phyloP scores from a whole-genome alignment of 768 basidiomycete genomes.

The Leucogyrophana mollusca region DNA sequence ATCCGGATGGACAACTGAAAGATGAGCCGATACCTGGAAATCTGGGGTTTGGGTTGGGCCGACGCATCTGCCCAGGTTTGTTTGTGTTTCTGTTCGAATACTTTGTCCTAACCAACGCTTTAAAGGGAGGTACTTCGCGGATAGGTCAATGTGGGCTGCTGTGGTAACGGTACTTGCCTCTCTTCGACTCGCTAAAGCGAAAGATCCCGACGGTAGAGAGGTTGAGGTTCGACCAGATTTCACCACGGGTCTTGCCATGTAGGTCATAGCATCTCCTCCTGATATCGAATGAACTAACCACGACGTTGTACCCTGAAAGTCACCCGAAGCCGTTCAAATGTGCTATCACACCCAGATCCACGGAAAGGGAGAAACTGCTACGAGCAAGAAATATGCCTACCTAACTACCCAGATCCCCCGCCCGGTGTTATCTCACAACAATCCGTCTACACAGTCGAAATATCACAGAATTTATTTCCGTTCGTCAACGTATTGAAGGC shows the following conservation, averaged over 20 bases:
- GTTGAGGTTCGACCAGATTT: constrained; percentile 27
- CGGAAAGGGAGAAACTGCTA: constrained; percentile 15
- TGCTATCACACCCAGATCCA: constrained; percentile 26
- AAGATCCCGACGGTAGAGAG: constrained; percentile 20
- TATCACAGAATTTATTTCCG: no score
- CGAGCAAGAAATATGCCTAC: no score
- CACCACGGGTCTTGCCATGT: constrained; percentile 31
- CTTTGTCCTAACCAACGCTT: no score
- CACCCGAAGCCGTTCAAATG: constrained; percentile 29
- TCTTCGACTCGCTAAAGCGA: constrained; percentile 15
- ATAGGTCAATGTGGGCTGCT: constrained; percentile 28
- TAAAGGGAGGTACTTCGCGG: constrained; percentile 27
- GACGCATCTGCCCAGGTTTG: constrained; percentile 24
- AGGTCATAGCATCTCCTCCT: constrained; percentile 9
- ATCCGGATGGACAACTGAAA: constrained; percentile 18
- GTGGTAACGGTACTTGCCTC: constrained; percentile 26
- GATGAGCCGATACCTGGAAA: constrained; percentile 28
- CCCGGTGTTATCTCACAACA: no score
- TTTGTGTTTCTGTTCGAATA: no score
- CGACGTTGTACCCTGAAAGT: constrained; percentile 14
- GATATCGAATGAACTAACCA: constrained; percentile 2
- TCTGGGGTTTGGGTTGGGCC: constrained; percentile 28
- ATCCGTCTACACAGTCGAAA: no score
- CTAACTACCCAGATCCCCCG: no score
- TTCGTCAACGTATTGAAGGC: no score